Base-by-base conservation (phyloP, 139 green algal genomes). In the Coelastrella sp. region DNA sequence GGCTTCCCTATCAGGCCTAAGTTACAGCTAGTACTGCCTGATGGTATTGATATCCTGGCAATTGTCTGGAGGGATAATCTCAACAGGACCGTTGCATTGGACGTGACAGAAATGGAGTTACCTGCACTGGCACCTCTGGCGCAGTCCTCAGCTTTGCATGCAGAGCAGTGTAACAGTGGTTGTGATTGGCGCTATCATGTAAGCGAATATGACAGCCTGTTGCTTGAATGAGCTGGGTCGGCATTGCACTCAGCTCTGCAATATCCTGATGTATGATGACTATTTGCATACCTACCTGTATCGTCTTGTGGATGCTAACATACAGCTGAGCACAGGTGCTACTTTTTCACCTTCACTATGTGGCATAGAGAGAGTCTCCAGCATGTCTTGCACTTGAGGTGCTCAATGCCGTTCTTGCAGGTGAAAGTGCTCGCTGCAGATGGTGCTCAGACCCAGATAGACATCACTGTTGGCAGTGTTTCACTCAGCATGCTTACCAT, bases 11-110 rank as follows among this genome's bases (percentile, higher is more conserved):
- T 91, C 27, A 23, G 71, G 35, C 88, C 88, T 0, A 37, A 23
- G 5, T 72, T 91, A 9, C 40, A 69, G 48, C 34, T 91, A 27
- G 32, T 41, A 8, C 37, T 80, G 21, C 66, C 64, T 17, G 51
- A 75, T 59, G 50, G 74, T 23, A 27, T 21, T 48, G 74, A 63
- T 23, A 51, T 84, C 19, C 32, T 81, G 19, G 34, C 80, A 0
- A 81, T 87, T n/a, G 88, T 89, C 9, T 91, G 88, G 88, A 77
- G 66, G 37, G 81, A 91, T 30, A 85, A 85, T 30, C 19, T 34
- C 1, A 91, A 91, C 76, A 40, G 35, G 19, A 89, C 88, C 6
- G 87, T 91, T 60, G 88, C 88, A 2, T 43, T 27, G 0, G 81
- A 57, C 59, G 77, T 51, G 0, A 19, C 51, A 9, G 19, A 30